These are phyloP conservation scores for Drechslera avenae DNA, from an alignment of 2,329 filamentous ascomycete species.

Conservation along the genomic window DNA sequence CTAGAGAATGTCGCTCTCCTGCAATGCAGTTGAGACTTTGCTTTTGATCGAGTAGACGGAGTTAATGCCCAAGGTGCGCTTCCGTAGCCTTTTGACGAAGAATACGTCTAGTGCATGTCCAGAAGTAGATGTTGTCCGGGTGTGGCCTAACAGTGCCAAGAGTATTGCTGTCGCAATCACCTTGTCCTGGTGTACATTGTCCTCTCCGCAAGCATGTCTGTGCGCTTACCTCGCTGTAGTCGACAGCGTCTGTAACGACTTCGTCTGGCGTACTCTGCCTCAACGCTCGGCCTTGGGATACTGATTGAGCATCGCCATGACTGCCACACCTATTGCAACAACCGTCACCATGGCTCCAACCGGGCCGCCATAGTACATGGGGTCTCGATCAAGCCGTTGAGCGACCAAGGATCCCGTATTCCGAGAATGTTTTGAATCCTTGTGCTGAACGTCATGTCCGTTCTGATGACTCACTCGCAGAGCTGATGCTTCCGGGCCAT, in stretches of 20 bases:
- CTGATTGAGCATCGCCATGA: slow-evolving; percentile 51
- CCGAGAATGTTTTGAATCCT: slow-evolving; percentile 27
- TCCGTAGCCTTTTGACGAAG: too few relatives aligned
- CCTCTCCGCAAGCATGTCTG: background rate
- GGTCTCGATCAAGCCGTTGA: slow-evolving; percentile 33
- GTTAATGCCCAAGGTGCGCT: too few relatives aligned
- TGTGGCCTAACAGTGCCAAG: too few relatives aligned
- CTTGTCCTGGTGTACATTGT: background rate
- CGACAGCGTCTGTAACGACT: slow-evolving; percentile 9
- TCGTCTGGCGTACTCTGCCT: slow-evolving; percentile 19
- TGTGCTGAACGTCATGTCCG: slow-evolving; percentile 34
- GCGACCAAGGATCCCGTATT: slow-evolving; percentile 34
- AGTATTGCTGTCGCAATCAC: too few relatives aligned
- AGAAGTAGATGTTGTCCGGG: too few relatives aligned
- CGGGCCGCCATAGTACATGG: slow-evolving; percentile 46
- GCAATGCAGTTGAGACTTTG: too few relatives aligned
- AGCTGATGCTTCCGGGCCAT: slow-evolving; percentile 27
- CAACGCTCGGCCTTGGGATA: slow-evolving; percentile 54
- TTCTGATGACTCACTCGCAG: slow-evolving; percentile 35
- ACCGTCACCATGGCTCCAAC: slow-evolving; percentile 47
- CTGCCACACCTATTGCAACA: slow-evolving; percentile 48
- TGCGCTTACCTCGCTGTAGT: background rate
- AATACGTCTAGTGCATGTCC: too few relatives aligned
- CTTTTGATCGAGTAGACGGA: too few relatives aligned
- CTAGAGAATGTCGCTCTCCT: too few relatives aligned